phyloP scores from a whole-genome alignment of 192 early-diverging fungal species.

The Mycoemilia scoparia region DNA sequence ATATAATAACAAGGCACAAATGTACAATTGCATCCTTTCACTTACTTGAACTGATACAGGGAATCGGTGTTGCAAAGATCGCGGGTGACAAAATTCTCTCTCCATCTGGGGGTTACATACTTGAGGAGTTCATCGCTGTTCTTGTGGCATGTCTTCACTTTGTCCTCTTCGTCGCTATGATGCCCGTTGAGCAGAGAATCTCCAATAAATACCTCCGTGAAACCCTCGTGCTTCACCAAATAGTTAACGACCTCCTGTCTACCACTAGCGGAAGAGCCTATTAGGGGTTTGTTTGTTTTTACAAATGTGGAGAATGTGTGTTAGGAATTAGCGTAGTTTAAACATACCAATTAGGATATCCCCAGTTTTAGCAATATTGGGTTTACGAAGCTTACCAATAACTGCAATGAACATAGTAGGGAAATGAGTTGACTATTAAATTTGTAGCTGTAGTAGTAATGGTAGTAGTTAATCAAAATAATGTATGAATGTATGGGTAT shows the following conservation, averaged over 20 bases:
- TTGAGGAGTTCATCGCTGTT: slow-evolving; percentile 20
- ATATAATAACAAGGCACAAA: slow-evolving; percentile 51
- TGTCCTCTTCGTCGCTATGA: not conserved
- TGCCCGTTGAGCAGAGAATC: slow-evolving; percentile 1
- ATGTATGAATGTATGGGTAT: too few relatives aligned
- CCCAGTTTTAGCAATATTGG: not conserved
- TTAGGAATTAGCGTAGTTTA: not conserved
- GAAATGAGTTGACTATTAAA: too few relatives aligned
- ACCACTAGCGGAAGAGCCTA: slow-evolving; percentile 26
- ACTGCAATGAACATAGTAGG: slow-evolving; percentile 25
- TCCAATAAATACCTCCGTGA: slow-evolving; percentile 11
- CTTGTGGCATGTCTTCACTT: not conserved
- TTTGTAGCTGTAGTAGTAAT: too few relatives aligned
- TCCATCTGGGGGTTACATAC: slow-evolving; percentile 63
- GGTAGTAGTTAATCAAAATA: too few relatives aligned
- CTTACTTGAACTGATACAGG: slow-evolving; percentile 28
- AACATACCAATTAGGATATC: not conserved
- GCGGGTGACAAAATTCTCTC: slow-evolving; percentile 48
- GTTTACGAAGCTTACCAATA: slow-evolving; percentile 14
- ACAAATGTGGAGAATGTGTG: not conserved
- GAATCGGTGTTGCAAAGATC: slow-evolving; percentile 34
- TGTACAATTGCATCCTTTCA: slow-evolving; percentile 51
- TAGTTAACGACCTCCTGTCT: slow-evolving; percentile 21
- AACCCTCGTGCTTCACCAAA: slow-evolving; percentile 2
- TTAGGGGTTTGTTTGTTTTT: too few relatives aligned